These are phyloP conservation scores for Agarophyton chilense DNA, from an alignment of 23 red algal species.

Conservation along the genomic window DNA sequence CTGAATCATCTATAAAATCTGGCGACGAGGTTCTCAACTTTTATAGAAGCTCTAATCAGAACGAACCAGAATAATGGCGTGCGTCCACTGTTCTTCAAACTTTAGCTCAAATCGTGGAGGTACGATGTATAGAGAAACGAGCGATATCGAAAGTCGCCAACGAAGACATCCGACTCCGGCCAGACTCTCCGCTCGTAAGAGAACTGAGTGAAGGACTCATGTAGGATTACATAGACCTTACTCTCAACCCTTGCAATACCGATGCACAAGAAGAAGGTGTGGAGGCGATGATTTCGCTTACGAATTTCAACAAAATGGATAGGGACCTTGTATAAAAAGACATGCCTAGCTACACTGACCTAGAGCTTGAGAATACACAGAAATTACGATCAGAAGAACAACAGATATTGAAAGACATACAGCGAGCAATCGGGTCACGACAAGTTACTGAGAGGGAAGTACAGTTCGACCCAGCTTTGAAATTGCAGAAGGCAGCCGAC, in stretches of 20 bases:
- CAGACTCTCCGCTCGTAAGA: not conserved
- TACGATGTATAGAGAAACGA: not conserved
- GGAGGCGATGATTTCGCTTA: not conserved
- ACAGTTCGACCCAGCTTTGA: not conserved
- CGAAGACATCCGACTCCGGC: conserved; percentile 15
- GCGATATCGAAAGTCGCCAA: conserved; percentile 4
- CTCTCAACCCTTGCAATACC: too few species aligned
- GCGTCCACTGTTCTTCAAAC: not conserved
- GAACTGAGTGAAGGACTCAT: conserved; percentile 11
- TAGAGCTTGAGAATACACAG: not conserved
- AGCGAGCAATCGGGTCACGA: not conserved
- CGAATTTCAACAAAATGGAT: not conserved
- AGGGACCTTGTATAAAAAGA: not conserved
- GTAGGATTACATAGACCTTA: conserved; percentile 5
- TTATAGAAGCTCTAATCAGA: conserved; percentile 10
- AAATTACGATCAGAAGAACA: not conserved
- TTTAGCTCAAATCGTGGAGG: not conserved
- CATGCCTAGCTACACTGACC: not conserved
- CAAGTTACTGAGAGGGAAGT: not conserved
- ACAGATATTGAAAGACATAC: not conserved
- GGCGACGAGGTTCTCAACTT: not conserved
- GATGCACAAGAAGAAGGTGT: not conserved
- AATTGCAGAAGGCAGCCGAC: not conserved
- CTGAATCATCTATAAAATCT: not conserved
- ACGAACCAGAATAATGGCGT: not conserved